Evolutionary conservation across 2,329 filamentous ascomycete genomes (phyloP), one percentile per base, ranked within the genome.

Genomic region (Lizonia empirigonia): DNA sequence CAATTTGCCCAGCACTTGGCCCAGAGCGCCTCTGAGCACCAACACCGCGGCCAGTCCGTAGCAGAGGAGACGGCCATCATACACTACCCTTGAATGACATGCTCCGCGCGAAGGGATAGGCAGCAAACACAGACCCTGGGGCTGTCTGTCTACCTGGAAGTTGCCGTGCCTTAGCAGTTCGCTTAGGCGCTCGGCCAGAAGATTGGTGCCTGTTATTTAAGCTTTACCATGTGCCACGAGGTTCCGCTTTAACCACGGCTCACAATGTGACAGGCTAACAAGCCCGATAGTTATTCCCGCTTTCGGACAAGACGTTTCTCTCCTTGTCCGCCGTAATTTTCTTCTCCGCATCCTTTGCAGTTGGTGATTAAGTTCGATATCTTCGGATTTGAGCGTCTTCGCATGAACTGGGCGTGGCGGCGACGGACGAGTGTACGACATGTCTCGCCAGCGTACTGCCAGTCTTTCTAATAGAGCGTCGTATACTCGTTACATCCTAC

Each of bases 171-270:
- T 62, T 58, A 65, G 63, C 58, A 54, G 50, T 53, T 62, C 53
- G 58, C 58, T 59, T 58, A 54, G 50, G 36, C 12, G 44, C 60
- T 64, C 53, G 60, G 62, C 59, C 54, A 50, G 26, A 45, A 49
- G 65, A 66, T 62, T 65, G 64, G 63, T 65, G 60, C 50, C 50
- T 58, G 53, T 58, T 44, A 33, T 62, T 69, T 69, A 70, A 71
- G 68, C 67, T 71, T n/a, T 71, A 72, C 67, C 59, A 49, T 52
- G 60, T 65, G 50, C 59, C 62, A 63, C 55, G 53, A 60, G 58
- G 58, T 59, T 61, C 59, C 62, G 51, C 55, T 52, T 58, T 57
- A 57, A 51, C 62, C 67, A 67, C 10, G n/a, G 46, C 41, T 34
- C 20, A 46, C 30, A 20, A 30, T 46, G 32, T 50, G 35, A 45